These are phyloP conservation scores for Trapa bicornis DNA, from an alignment of 345 rosid species.

Conservation along the genomic window DNA sequence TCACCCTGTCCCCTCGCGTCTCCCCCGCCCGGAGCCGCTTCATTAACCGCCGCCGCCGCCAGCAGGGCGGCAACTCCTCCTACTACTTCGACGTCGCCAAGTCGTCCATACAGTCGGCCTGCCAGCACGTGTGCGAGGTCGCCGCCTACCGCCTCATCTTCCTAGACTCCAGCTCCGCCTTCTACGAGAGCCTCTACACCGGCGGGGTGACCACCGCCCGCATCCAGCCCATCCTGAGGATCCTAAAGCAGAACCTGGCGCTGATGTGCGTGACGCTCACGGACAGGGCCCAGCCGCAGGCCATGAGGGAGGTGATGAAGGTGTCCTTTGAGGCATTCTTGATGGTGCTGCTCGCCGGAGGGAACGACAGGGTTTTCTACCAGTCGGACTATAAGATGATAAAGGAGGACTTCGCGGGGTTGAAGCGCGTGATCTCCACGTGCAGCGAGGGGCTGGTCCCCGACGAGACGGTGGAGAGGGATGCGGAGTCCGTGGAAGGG, in stretches of 20 bases:
- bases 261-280: conserved; percentile 29
- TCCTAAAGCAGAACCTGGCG: conserved; percentile 30
- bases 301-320: conserved; percentile 30
- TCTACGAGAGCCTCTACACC: conserved; percentile 27
- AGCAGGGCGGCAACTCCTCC: conserved; percentile 7
- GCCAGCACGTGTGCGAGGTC: conserved; percentile 35
- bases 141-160: conserved; percentile 38
- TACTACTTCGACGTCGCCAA: conserved; percentile 26
- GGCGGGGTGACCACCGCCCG: conserved; percentile 25
- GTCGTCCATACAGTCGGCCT: conserved; percentile 27
- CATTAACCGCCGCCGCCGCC: conserved; percentile 6
- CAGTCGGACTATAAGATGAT: conserved; percentile 18
- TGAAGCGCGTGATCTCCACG: conserved; percentile 25
- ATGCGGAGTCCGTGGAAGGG: conserved; percentile 29
- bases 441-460: conserved; percentile 30
- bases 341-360: conserved; percentile 35
- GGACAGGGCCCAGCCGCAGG: conserved; percentile 28
- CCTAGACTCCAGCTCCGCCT: conserved; percentile 27
- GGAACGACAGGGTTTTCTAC: conserved; percentile 19
- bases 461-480: conserved; percentile 23
- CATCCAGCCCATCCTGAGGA: conserved; percentile 23
- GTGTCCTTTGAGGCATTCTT: conserved; percentile 32
- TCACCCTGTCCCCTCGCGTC: conserved; percentile 51
- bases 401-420: conserved; percentile 23
- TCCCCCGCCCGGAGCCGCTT: conserved; percentile 29